Percentiles rank a stretch among this genome's conserved stretches.
phyloP scores from a whole-genome alignment of 192 early-diverging fungal genomes.

The Funneliformis mosseae region DNA sequence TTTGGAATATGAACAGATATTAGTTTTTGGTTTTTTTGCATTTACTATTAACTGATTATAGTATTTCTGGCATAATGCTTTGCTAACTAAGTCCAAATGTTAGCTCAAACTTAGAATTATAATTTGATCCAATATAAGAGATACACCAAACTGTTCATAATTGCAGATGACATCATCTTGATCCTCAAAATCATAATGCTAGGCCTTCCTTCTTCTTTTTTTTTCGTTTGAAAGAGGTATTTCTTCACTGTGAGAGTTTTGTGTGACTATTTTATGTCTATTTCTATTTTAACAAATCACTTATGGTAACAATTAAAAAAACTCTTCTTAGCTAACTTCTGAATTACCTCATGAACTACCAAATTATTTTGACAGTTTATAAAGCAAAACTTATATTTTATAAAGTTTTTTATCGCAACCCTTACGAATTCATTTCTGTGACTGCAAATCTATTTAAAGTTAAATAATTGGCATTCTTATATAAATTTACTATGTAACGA shows the following conservation, averaged over 20 bases:
- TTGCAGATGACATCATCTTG: background rate
- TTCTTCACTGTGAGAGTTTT: background rate
- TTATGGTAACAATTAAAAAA: no score
- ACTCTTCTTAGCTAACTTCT: no score
- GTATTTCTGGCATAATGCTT: slow-evolving; percentile 17
- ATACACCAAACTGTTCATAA: slow-evolving; percentile 13
- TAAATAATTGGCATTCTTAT: no score
- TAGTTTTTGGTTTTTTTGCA: no score
- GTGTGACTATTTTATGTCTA: background rate
- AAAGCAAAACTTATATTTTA: no score
- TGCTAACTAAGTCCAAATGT: slow-evolving; percentile 21
- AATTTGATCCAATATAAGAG: slow-evolving; percentile 14
- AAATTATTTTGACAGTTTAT: no score
- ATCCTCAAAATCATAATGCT: slow-evolving; percentile 2
- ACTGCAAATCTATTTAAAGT: no score
- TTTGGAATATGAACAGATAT: no score
- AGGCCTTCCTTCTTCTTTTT: background rate
- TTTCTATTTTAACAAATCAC: background rate
- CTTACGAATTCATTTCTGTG: no score
- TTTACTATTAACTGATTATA: slow-evolving; percentile 20
- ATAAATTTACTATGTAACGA: no score
- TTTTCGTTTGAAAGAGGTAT: background rate
- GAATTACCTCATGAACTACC: no score
- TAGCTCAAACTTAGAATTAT: background rate
- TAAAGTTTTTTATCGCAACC: no score